These are phyloP conservation scores for Nemania sp. DNA, from an alignment of 2,329 filamentous ascomycete species.

Conservation along the genomic window DNA sequence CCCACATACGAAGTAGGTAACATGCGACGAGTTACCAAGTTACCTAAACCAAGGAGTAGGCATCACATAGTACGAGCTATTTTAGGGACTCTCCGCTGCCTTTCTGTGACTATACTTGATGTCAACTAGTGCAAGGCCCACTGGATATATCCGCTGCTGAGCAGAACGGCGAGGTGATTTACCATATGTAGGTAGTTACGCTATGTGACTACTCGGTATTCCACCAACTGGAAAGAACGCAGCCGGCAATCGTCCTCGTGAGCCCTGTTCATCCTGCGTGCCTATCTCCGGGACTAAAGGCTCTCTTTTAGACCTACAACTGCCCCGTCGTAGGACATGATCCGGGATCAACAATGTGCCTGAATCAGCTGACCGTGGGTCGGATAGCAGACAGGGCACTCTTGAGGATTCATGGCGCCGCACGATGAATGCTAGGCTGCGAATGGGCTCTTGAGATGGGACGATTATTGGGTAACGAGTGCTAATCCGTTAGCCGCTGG, in stretches of 20 bases:
- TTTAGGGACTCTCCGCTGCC: too few species aligned
- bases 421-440: neutral
- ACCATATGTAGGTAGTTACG: too few species aligned
- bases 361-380: constrained; percentile 16
- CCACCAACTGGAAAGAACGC: neutral
- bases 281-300: constrained; percentile 9
- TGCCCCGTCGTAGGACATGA: neutral
- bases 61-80: too few species aligned
- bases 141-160: too few species aligned
- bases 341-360: constrained; percentile 5
- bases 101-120: too few species aligned
- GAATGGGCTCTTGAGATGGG: neutral
- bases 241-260: neutral
- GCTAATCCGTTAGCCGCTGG: neutral
- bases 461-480: neutral
- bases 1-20: too few species aligned
- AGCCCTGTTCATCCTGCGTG: neutral
- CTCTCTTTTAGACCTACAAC: neutral
- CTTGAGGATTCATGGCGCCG: neutral
- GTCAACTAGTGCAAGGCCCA: too few species aligned
- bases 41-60: neutral
- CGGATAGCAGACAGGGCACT: neutral
- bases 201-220: neutral
- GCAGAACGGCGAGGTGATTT: too few species aligned
- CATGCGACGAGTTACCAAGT: too few species aligned